Evolutionary conservation across 305 asterid species (phyloP), one percentile per base, ranked within the genome.

Genomic region (Fraxinus xanthoxyloides): DNA sequence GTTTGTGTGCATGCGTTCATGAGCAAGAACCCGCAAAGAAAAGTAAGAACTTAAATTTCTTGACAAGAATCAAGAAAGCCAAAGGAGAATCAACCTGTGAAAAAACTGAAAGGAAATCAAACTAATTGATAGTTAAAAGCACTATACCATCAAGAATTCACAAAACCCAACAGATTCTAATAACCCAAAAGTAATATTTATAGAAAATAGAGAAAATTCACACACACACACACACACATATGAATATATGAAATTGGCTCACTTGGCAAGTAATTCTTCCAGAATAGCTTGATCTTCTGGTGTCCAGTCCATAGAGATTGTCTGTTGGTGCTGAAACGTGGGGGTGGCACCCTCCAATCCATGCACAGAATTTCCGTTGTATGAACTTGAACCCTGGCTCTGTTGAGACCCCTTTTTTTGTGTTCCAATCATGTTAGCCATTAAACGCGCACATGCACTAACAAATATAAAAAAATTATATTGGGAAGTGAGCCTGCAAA

Each of bases 241-340:
- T 54, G 12, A 12, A 56, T 56, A 56, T 56, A 56, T 13, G 79
- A 77, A 43, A 70, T 35, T 2, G 0, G 84, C 93, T 87, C 26
- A 95, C 98, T 90, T 78, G 72, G 84, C 82, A 81, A 92, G 84
- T 38, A 93, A 93, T 54, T 92, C 96, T n/a, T 95, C 98, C 79
- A 95, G 77, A 0, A 85, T 77, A 19, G 89, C 81, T 77, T 95
- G 98, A 80, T 95, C 98, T 46, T 95, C 98, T 5, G 89, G 91
- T 17, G 92, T 93, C 98, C 98, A 95, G 36, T 95, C 98, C 98
- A 90, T 90, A 43, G 97, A 90, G 81, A 95, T 89, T 32, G 86
- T 90, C 79, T 90, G 94, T 86, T 92, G 91, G 21, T 92, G 90
- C 87, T 91, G 95, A 67, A 93, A 94, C 84, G 90, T 91, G 35